These are phyloP conservation scores for Powellomyces hirtus DNA, from an alignment of 192 early-diverging fungal genomes.

Conservation along the genomic window DNA sequence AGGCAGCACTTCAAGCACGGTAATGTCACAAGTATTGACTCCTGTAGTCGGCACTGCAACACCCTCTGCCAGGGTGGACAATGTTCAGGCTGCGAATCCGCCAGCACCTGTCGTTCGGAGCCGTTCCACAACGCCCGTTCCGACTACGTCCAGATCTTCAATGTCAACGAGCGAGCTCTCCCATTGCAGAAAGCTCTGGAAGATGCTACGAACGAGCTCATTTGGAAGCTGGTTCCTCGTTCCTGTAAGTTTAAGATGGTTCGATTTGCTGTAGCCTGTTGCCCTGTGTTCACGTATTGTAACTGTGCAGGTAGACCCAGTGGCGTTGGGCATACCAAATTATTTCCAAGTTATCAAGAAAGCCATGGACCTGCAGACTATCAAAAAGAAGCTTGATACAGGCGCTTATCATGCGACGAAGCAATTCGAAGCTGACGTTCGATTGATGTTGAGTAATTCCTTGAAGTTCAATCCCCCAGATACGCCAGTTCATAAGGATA, in stretches of 20 bases:
- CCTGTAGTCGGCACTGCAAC: too few species aligned
- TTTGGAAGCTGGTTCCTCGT: constrained; percentile 37
- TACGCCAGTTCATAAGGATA: constrained; percentile 65
- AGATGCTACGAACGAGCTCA: constrained; percentile 18
- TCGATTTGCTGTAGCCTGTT: too few species aligned
- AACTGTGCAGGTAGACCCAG: constrained; percentile 88
- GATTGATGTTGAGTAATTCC: constrained; percentile 55
- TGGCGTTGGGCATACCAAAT: constrained; percentile 77
- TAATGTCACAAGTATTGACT: too few species aligned
- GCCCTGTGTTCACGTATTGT: too few species aligned
- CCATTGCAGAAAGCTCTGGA: constrained; percentile 33
- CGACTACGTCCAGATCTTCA: not conserved
- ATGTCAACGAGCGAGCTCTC: constrained; percentile 4
- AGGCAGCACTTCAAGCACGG: too few species aligned
- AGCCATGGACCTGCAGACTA: constrained; percentile 85
- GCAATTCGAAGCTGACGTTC: constrained; percentile 68
- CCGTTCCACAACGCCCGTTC: not conserved
- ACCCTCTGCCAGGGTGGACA: too few species aligned
- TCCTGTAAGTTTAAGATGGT: too few species aligned
- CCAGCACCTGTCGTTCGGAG: too few species aligned
- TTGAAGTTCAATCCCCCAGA: constrained; percentile 66
- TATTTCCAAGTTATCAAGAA: constrained; percentile 83
- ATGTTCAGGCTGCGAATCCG: too few species aligned
- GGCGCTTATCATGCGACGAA: constrained; percentile 54
- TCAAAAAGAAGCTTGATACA: constrained; percentile 65